phyloP scores from a whole-genome alignment of 768 basidiomycete genomes.

The Agrocybe praecox region DNA sequence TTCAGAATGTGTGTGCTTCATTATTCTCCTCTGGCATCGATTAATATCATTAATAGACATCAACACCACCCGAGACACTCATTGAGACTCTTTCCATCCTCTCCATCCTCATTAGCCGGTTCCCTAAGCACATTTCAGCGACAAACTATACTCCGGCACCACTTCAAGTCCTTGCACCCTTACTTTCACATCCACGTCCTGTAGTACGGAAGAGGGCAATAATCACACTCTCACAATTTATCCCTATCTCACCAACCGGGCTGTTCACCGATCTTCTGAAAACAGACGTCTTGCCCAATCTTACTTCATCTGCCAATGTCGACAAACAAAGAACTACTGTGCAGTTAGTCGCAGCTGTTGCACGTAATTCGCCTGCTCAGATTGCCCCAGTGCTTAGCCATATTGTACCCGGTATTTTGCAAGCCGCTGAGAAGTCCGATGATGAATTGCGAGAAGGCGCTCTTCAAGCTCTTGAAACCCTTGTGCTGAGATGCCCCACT shows the following conservation, averaged over 20 bases:
- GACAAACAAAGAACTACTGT: slow-evolving; percentile 80
- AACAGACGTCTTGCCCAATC: slow-evolving; percentile 60
- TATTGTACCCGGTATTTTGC: slow-evolving; percentile 72
- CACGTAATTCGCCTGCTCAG: slow-evolving; percentile 70
- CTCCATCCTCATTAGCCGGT: slow-evolving; percentile 85
- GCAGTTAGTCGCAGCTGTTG: slow-evolving; percentile 78
- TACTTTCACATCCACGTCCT: slow-evolving; percentile 74
- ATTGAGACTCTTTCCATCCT: slow-evolving; percentile 85
- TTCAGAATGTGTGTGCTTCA: slow-evolving; percentile 61
- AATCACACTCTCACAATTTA: slow-evolving; percentile 80
- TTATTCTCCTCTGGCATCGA: neutral
- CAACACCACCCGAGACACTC: slow-evolving; percentile 77
- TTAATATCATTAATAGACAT: slow-evolving; percentile 39
- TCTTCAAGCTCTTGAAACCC: slow-evolving; percentile 84
- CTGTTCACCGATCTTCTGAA: slow-evolving; percentile 65
- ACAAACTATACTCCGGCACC: slow-evolving; percentile 58
- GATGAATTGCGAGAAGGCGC: slow-evolving; percentile 83
- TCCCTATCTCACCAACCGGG: slow-evolving; percentile 67
- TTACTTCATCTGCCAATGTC: slow-evolving; percentile 49
- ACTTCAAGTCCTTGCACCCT: slow-evolving; percentile 66
- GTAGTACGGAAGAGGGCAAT: slow-evolving; percentile 95
- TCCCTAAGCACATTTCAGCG: slow-evolving; percentile 67
- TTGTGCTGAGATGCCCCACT: slow-evolving; percentile 81
- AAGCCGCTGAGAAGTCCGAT: slow-evolving; percentile 72
- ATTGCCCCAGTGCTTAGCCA: slow-evolving; percentile 61